Conservation (phyloP, 2,329 filamentous ascomycete species). For the Chaetothyriales sp. region DNA sequence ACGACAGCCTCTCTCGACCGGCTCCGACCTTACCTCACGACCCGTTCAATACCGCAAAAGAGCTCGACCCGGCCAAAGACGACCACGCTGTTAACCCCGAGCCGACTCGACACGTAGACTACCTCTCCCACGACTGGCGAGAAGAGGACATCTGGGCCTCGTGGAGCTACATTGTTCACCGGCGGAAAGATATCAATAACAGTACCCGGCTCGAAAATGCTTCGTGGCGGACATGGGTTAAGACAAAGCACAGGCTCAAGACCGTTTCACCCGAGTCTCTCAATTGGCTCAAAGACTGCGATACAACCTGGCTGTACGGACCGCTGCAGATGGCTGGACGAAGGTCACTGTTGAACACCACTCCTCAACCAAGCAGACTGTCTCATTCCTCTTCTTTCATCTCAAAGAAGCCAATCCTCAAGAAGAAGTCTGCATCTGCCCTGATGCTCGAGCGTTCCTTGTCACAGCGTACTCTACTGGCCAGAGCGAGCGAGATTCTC, state of each 20-base stretch:
- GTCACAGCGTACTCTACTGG: constrained; percentile 75
- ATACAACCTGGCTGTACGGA: constrained; percentile 95
- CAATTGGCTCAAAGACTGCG: constrained; percentile 95
- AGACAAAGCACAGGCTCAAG: constrained; percentile 71
- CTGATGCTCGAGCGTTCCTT: constrained; percentile 82
- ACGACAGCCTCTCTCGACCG: not conserved
- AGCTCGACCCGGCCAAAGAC: constrained; percentile 39
- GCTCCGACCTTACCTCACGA: not conserved
- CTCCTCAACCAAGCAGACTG: constrained; percentile 40
- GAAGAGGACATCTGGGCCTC: constrained; percentile 97
- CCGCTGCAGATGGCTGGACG: constrained; percentile 56
- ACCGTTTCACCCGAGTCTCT: constrained; percentile 83
- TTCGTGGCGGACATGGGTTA: constrained; percentile 94
- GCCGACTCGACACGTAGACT: constrained; percentile 85
- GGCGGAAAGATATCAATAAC: constrained; percentile 66
- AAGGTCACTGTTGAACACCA: constrained; percentile 25
- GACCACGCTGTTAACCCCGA: constrained; percentile 61
- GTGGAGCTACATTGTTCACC: constrained; percentile 82
- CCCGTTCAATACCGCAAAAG: not conserved
- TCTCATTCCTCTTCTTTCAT: constrained; percentile 55
- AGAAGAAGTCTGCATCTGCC: constrained; percentile 93
- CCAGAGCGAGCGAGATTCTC: constrained; percentile 75
- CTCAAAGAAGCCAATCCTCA: constrained; percentile 78
- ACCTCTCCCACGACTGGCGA: constrained; percentile 81
- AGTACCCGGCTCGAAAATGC: constrained; percentile 80